Percentiles rank a stretch among this genome's conserved stretches.
Evolutionary conservation across 1,284 basidiomycete genomes (phyloP).

Genomic region (Macrocystidia cucumis): DNA sequence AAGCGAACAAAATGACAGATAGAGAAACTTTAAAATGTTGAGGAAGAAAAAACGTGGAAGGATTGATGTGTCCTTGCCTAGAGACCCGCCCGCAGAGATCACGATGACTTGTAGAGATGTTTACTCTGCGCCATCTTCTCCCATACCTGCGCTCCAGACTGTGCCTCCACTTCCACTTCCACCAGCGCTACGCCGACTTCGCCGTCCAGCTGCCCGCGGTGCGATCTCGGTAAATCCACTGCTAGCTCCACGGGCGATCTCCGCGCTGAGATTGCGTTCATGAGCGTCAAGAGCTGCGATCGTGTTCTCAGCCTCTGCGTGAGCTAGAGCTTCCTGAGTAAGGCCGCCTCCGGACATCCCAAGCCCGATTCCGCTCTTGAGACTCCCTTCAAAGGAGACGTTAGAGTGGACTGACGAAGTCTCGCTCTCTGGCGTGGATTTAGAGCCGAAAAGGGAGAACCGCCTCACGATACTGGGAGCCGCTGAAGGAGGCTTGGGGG

Average conservation of each 20-base stretch:
- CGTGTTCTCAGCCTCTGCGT: constrained; percentile 66
- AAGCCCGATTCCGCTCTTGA: constrained; percentile 26
- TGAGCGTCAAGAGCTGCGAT: constrained; percentile 69
- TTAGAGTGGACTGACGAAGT: constrained; percentile 39
- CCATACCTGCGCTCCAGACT: constrained; percentile 79
- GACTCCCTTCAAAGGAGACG: constrained; percentile 23
- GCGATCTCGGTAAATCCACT: constrained; percentile 75
- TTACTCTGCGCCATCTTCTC: constrained; percentile 30
- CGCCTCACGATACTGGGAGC: constrained; percentile 31
- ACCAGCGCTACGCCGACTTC: constrained; percentile 46
- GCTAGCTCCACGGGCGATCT: constrained; percentile 64
- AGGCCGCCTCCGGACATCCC: constrained; percentile 34
- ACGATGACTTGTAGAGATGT: background rate
- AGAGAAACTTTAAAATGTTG: no score
- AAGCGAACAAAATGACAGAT: no score
- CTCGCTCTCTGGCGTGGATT: constrained; percentile 34
- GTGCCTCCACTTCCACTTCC: constrained; percentile 66
- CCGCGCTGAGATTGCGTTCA: constrained; percentile 63
- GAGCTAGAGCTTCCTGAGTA: constrained; percentile 69
- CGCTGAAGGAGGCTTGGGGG: constrained; percentile 26
- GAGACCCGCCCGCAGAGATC: no score
- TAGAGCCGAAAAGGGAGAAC: constrained; percentile 65
- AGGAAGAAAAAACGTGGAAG: background rate
- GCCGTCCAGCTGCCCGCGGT: constrained; percentile 41
- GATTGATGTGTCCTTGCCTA: background rate